Base-by-base conservation (phyloP, 148 eudicot species). In the Rhododendron ovatum region DNA sequence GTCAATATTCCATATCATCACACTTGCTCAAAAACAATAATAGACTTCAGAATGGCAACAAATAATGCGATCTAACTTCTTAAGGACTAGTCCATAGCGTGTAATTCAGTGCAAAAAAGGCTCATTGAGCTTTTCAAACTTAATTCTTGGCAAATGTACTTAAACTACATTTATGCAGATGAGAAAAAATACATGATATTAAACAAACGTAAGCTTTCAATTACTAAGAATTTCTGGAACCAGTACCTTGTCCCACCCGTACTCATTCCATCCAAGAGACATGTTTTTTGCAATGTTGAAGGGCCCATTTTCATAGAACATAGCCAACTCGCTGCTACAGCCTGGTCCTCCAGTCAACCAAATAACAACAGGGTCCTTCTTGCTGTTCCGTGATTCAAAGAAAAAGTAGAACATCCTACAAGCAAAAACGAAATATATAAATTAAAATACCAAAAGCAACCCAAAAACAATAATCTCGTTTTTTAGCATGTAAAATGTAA, bases 291-390 rank as follows among this genome's bases (percentile, higher is more conserved):
- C 92, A 87, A 96, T 93, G 26, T 53, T 90, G 82, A 94, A 96
- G 69, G 98, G 98, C 57, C 98, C 98, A 87, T 96, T 96, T 86
- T 96, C 98, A 91, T 93, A 96, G 91, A 96, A 96, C 84, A 96
- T 91, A 73, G 98, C 98, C 89, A 96, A 89, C 89, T 96, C 98
- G 88, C 98, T 96, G 91, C 98, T 95, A 86, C 98, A 96, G 69
- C 98, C 98, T 79, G 98, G 98, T 65, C 98, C 98, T 85, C 98
- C 98, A 83, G 95, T 93, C 89, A 96, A 84, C 98, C 98, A 96
- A 91, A 96, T 96, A 47, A 95, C 98, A 89, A 96, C 95, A 78
- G 98, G 98, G 81, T 93, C 94, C 18, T 90, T 85, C 82, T 90
- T 91, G 91, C 90, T 92, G 91, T 85, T 90, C 47, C 98, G 95